Conservation (phyloP, 2,329 filamentous ascomycete species). For the Stemphylium beticola region DNA sequence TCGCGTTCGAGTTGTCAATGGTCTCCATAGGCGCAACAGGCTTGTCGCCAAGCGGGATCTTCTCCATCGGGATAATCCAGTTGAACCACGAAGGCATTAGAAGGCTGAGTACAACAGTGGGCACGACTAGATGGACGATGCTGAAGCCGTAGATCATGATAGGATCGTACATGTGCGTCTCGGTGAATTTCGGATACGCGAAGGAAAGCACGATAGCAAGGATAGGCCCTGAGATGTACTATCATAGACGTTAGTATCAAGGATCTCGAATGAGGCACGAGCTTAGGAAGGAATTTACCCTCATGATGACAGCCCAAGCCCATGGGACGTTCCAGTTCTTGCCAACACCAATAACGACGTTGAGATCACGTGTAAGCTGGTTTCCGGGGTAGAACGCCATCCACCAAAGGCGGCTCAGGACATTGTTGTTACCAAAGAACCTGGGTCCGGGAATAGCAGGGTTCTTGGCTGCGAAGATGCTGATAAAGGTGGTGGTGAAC, state of each 20-base stretch:
- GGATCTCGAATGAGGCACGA: background rate
- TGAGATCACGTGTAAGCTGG: slow-evolving; percentile 62
- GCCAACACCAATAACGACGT: slow-evolving; percentile 56
- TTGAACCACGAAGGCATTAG: slow-evolving; percentile 8
- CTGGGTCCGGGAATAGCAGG: slow-evolving; percentile 50
- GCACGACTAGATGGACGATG: slow-evolving; percentile 15
- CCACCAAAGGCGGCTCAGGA: slow-evolving; percentile 46
- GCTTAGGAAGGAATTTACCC: background rate
- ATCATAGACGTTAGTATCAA: background rate
- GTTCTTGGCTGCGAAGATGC: slow-evolving; percentile 49
- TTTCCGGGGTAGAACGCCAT: slow-evolving; percentile 61
- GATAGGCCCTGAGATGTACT: slow-evolving; percentile 30
- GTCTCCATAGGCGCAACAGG: slow-evolving; percentile 7
- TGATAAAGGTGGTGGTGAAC: slow-evolving; percentile 45
- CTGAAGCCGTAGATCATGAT: slow-evolving; percentile 37
- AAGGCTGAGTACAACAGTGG: background rate
- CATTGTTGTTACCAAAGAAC: slow-evolving; percentile 46
- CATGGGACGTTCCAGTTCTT: slow-evolving; percentile 61
- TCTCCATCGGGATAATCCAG: background rate
- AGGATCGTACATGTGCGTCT: slow-evolving; percentile 22
- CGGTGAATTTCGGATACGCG: slow-evolving; percentile 29
- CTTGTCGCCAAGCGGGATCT: slow-evolving; percentile 4
- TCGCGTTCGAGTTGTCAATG: slow-evolving; percentile 5
- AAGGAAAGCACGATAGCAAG: slow-evolving; percentile 34
- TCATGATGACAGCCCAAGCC: slow-evolving; percentile 51